Conservation (phyloP, 495 filamentous ascomycete species). For the Penicillium salamii region DNA sequence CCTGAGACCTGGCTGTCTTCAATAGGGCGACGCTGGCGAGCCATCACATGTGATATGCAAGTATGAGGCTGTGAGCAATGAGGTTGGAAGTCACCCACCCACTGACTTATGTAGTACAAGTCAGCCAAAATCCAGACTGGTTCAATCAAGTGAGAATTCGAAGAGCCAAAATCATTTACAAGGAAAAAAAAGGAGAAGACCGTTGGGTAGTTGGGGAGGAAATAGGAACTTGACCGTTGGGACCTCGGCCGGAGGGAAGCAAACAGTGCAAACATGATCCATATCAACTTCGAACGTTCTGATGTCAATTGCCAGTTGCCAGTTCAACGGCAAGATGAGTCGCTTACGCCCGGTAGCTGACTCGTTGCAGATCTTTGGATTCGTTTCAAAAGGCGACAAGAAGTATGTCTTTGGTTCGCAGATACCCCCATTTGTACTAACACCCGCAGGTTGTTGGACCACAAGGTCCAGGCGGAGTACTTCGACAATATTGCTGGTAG, state of each 20-base stretch:
- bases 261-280: constrained; percentile 20
- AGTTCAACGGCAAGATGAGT: constrained; percentile 40
- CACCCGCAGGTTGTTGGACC: constrained; percentile 64
- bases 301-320: too few relatives aligned
- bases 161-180: constrained; percentile 5
- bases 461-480: constrained; percentile 75
- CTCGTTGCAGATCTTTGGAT: constrained; percentile 70
- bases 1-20: constrained; percentile 18
- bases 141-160: neutral
- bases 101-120: constrained; percentile 11
- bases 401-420: constrained; percentile 55
- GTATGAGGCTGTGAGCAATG: constrained; percentile 10
- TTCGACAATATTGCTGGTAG: constrained; percentile 80
- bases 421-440: neutral
- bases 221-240: constrained; percentile 15
- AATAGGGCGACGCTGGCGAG: constrained; percentile 38
- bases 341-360: constrained; percentile 74
- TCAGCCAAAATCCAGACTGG: constrained; percentile 11
- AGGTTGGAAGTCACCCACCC: constrained; percentile 13
- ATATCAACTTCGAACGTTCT: constrained; percentile 7
- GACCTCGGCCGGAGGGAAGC: constrained; percentile 15
- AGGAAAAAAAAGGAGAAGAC: constrained; percentile 6
- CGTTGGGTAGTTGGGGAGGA: constrained; percentile 28
- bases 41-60: constrained; percentile 29
- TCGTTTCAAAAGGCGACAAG: constrained; percentile 85